A percentile compares a stretch with the other conserved stretches of the same genome.
Evolutionary conservation across 306 rosid species (phyloP).

Genomic region (barrel medic (Medicago truncatula)): DNA sequence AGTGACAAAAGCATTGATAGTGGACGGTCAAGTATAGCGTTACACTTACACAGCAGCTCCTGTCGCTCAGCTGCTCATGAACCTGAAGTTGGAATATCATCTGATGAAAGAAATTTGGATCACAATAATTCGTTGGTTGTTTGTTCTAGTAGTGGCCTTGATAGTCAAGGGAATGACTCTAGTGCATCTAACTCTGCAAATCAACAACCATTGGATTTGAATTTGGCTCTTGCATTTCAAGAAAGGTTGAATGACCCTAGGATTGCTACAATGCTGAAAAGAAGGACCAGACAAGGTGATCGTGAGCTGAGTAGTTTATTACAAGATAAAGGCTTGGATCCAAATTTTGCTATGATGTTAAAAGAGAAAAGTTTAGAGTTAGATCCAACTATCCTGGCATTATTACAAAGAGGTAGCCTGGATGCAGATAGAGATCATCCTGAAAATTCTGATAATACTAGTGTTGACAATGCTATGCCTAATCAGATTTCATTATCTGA

Average conservation of each 20-base stretch:
- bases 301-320: conserved; percentile 77
- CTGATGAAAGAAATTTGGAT: conserved; percentile 66
- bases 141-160: conserved; percentile 93
- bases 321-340: conserved; percentile 98
- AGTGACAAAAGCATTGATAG: conserved; percentile 98
- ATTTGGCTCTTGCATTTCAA: conserved; percentile 91
- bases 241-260: conserved; percentile 97
- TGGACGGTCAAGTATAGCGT: conserved; percentile 95
- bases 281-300: conserved; percentile 84
- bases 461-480: conserved; percentile 85
- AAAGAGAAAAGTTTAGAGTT: conserved; percentile 96
- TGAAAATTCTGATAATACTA: conserved; percentile 82
- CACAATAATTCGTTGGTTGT: conserved; percentile 71
- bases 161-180: conserved; percentile 93
- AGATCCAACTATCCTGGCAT: conserved; percentile 97
- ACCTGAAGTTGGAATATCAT: conserved; percentile 73
- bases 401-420: conserved; percentile 94
- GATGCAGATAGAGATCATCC: conserved; percentile 98
- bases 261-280: conserved; percentile 85
- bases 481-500: conserved; percentile 95
- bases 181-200: conserved; percentile 86
- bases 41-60: conserved; percentile 87
- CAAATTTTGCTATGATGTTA: conserved; percentile 99
- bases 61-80: conserved; percentile 92
- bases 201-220: conserved; percentile 89